Conservation (phyloP, 306 rosid genomes). For the Medicago ruthenica region DNA sequence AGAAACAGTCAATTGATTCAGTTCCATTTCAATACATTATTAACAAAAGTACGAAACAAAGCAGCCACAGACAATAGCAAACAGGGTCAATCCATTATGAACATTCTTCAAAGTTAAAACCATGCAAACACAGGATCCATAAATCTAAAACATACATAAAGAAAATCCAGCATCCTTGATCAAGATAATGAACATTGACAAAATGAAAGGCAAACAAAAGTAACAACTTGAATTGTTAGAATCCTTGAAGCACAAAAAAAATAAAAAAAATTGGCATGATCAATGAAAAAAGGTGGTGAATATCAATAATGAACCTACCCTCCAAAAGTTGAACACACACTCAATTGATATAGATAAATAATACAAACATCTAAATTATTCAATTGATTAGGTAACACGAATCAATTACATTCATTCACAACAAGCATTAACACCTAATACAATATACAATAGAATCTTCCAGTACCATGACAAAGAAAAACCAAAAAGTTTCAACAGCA, state of each 20-base stretch:
- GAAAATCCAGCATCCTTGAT: not conserved
- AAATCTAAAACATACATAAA: slow-evolving; percentile 5
- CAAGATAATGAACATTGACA: not conserved
- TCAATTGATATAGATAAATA: not conserved
- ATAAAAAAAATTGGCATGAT: not conserved
- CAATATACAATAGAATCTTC: slow-evolving; percentile 9
- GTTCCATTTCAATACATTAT: not conserved
- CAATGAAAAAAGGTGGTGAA: slow-evolving; percentile 18
- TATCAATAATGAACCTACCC: slow-evolving; percentile 8
- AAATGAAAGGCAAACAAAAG: no score
- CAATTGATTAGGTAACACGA: slow-evolving; percentile 2
- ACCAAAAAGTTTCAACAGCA: slow-evolving; percentile 17
- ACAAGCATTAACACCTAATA: not conserved
- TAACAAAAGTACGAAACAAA: slow-evolving; percentile 25
- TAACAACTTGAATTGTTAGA: slow-evolving; percentile 5
- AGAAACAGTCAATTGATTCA: not conserved
- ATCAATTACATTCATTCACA: not conserved
- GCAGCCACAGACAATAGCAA: slow-evolving; percentile 4
- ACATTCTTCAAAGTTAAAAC: not conserved
- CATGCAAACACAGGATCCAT: not conserved
- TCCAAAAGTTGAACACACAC: not conserved
- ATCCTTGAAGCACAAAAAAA: slow-evolving; percentile 18
- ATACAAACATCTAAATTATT: slow-evolving; percentile 10
- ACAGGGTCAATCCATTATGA: not conserved
- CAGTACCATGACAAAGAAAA: not conserved